phyloP scores from a whole-genome alignment of 1,284 basidiomycete genomes.

The Pyrrhoderma noxium region DNA sequence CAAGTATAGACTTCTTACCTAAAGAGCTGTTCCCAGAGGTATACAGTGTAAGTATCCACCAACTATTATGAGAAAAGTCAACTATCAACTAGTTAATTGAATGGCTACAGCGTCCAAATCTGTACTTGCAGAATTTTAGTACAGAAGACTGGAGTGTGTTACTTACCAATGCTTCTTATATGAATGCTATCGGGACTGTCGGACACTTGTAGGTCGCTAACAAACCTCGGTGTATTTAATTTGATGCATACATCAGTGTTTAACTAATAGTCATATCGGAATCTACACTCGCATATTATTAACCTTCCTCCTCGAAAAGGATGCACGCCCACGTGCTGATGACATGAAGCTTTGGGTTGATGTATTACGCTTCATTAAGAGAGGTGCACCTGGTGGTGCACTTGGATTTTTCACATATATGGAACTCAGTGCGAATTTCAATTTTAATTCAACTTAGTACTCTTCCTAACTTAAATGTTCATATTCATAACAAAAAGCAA shows the following conservation, averaged over 20 bases:
- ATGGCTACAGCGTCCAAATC: constrained; percentile 42
- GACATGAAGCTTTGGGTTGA: constrained; percentile 66
- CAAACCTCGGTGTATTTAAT: background rate
- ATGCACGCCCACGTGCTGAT: constrained; percentile 41
- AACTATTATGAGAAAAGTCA: background rate
- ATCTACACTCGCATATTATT: constrained; percentile 53
- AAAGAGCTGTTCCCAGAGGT: constrained; percentile 53
- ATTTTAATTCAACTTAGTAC: background rate
- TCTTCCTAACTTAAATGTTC: background rate
- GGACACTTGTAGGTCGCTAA: constrained; percentile 34
- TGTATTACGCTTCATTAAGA: constrained; percentile 50
- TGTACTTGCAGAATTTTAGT: constrained; percentile 60
- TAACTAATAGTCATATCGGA: constrained; percentile 43
- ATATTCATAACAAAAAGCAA: constrained; percentile 25
- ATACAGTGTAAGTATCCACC: constrained; percentile 34
- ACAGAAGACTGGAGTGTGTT: constrained; percentile 52
- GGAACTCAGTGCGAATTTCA: constrained; percentile 44
- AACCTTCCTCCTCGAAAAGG: constrained; percentile 48
- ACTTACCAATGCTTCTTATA: constrained; percentile 51
- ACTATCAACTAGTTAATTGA: background rate
- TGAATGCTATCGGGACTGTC: constrained; percentile 41
- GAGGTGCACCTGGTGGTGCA: constrained; percentile 44
- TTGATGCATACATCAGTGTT: constrained; percentile 14
- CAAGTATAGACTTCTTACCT: constrained; percentile 48
- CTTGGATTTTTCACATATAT: constrained; percentile 61